Conservation (phyloP, 768 basidiomycete genomes). For the Mycena crocata region DNA sequence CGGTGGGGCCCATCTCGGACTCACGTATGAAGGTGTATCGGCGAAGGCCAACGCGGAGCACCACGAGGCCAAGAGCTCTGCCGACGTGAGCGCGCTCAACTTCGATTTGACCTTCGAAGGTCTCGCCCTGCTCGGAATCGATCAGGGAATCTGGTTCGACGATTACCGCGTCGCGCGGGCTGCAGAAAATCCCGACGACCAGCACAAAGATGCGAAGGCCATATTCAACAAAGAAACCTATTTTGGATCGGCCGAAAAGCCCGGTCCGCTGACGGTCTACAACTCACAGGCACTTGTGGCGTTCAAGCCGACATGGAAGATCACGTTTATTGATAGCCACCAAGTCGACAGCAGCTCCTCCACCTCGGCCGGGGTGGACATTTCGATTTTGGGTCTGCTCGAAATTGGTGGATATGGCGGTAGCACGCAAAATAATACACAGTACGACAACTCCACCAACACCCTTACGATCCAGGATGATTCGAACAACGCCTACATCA, state of each 20-base stretch:
- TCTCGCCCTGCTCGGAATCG: not conserved
- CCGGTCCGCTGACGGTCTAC: not conserved
- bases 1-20: not conserved
- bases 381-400: not conserved
- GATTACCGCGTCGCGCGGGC: not conserved
- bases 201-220: not conserved
- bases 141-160: conserved; percentile 13
- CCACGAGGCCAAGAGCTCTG: not conserved
- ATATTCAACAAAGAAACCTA: not conserved
- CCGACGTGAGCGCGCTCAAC: not conserved
- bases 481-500: conserved; percentile 3
- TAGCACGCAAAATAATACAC: not conserved
- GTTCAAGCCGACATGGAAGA: not conserved
- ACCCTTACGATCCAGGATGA: not conserved
- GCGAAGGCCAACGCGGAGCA: not conserved
- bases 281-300: conserved; percentile 1
- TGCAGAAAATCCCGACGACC: not conserved
- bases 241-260: not conserved
- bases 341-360: not conserved
- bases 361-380: not conserved
- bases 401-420: not conserved
- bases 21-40: not conserved
- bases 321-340: not conserved
- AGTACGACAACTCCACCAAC: conserved; percentile 2
- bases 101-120: not conserved